phyloP scores from a whole-genome alignment of 2,329 filamentous ascomycete species.

The Allantophomopsis lycopodina region DNA sequence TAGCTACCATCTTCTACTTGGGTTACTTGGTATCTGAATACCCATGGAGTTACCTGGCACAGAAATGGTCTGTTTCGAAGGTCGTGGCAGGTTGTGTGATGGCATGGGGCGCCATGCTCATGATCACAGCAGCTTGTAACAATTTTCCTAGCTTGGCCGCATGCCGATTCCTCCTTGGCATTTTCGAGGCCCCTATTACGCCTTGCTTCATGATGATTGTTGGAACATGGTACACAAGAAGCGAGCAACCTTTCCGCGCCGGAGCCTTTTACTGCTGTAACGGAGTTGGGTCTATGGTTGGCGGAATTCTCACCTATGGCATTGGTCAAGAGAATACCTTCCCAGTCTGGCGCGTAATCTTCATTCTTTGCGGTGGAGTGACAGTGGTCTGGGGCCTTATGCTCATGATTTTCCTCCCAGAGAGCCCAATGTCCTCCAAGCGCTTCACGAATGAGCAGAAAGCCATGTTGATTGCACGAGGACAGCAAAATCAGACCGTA shows the following conservation, averaged over 20 bases:
- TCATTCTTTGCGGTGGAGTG: constrained; percentile 27
- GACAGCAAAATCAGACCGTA: constrained; percentile 20
- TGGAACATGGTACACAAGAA: constrained; percentile 56
- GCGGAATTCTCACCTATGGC: constrained; percentile 43
- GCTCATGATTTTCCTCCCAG: constrained; percentile 26
- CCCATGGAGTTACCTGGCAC: background rate
- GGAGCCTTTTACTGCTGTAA: constrained; percentile 53
- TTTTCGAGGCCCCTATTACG: constrained; percentile 53
- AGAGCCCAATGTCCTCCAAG: constrained; percentile 26
- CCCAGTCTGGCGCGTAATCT: constrained; percentile 26
- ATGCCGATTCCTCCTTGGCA: constrained; percentile 50
- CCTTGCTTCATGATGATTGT: constrained; percentile 55
- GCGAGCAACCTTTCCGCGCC: constrained; percentile 46
- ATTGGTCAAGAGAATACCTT: constrained; percentile 13
- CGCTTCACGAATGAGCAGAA: constrained; percentile 28
- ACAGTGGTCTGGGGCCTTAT: constrained; percentile 27
- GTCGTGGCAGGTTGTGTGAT: constrained; percentile 37
- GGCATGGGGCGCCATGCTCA: constrained; percentile 38
- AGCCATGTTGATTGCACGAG: constrained; percentile 24
- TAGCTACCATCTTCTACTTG: constrained; percentile 29
- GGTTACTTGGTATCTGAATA: constrained; percentile 15
- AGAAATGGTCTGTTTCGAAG: constrained; percentile 26
- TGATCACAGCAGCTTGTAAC: constrained; percentile 43
- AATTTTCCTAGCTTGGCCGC: constrained; percentile 45
- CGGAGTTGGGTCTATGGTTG: constrained; percentile 42